These are phyloP conservation scores for Solanum hybrid DNA, from an alignment of 305 asterid species.

Conservation along the genomic window DNA sequence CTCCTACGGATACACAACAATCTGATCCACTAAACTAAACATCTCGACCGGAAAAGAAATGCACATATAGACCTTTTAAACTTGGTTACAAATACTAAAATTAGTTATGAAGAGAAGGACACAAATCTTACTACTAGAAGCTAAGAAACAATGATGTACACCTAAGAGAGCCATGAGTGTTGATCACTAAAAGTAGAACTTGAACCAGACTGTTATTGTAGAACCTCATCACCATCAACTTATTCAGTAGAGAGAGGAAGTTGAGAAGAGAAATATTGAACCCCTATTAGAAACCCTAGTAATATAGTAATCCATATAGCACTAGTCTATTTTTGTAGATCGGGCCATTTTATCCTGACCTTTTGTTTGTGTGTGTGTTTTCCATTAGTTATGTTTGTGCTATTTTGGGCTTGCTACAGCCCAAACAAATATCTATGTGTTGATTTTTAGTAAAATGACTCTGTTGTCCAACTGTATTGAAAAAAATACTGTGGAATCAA, in stretches of 20 bases:
- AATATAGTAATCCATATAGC: background rate
- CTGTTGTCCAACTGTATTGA: too few relatives aligned
- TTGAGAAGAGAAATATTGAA: background rate
- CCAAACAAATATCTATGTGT: too few relatives aligned
- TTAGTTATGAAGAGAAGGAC: background rate
- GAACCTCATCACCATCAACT: background rate
- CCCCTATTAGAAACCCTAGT: background rate
- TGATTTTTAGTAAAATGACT: too few relatives aligned
- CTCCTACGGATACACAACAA: background rate
- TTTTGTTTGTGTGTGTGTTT: too few relatives aligned
- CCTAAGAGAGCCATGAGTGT: background rate
- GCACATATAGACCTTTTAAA: too few relatives aligned
- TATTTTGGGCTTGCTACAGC: too few relatives aligned
- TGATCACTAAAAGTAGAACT: background rate
- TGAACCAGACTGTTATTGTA: background rate
- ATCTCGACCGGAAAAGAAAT: background rate
- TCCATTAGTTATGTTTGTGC: too few relatives aligned
- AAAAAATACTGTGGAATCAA: too few relatives aligned
- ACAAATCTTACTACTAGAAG: background rate
- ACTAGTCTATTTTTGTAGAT: too few relatives aligned
- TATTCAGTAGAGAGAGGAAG: background rate
- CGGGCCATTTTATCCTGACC: too few relatives aligned
- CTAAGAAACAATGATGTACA: background rate
- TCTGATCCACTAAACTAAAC: too few relatives aligned
- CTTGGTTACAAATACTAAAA: background rate